Evolutionary conservation across 2,329 filamentous ascomycete genomes (phyloP).

Genomic region (Sarocladium strictum): DNA sequence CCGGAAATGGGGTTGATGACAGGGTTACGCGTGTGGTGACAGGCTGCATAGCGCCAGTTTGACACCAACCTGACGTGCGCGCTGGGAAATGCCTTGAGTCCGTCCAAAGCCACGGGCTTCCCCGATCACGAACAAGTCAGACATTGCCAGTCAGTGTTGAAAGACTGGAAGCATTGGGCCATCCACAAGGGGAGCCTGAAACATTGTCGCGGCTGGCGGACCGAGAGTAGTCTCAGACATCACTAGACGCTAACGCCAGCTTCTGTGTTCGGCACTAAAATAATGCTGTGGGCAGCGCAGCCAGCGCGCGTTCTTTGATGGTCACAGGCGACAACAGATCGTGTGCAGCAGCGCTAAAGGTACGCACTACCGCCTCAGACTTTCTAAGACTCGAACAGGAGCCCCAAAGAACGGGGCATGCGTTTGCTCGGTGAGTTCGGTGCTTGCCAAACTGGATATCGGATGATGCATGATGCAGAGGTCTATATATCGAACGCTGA

Average conservation of each 20-base stretch:
- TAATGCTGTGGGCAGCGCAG: conserved; percentile 8
- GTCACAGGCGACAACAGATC: background rate
- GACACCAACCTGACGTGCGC: background rate
- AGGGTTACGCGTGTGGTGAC: background rate
- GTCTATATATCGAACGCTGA: too few species aligned
- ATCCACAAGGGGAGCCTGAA: background rate
- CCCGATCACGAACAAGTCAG: background rate
- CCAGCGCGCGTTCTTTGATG: conserved; percentile 1
- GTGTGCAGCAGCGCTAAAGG: background rate
- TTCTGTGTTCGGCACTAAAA: background rate
- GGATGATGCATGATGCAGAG: background rate
- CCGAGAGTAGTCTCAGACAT: conserved; percentile 1
- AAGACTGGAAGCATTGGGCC: background rate
- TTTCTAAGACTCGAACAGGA: too few species aligned
- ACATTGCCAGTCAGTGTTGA: background rate
- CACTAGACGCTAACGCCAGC: background rate
- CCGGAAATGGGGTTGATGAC: background rate
- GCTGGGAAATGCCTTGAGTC: background rate
- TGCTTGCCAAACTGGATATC: background rate
- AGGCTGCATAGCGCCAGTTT: background rate
- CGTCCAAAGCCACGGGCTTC: background rate
- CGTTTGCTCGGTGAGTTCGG: too few species aligned
- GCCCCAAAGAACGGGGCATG: too few species aligned
- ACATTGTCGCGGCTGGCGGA: background rate
- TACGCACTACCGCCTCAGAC: too few species aligned